Conservation (phyloP, 2,329 filamentous ascomycete genomes). For the Rutstroemia sydowiana region DNA sequence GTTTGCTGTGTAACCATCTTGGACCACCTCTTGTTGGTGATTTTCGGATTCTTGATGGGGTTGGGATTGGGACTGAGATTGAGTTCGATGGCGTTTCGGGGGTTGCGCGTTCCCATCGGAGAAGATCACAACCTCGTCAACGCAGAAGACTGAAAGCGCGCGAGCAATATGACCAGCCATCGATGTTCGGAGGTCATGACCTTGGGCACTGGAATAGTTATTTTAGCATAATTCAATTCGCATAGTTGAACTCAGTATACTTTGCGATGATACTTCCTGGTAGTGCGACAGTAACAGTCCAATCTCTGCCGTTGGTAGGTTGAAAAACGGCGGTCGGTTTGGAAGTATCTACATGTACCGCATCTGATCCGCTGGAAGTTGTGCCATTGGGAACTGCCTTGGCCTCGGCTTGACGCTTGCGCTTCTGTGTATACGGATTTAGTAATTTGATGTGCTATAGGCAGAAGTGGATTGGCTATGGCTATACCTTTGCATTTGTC, state of each 20-base stretch:
- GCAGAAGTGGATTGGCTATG: too few species aligned
- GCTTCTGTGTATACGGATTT: conserved; percentile 25
- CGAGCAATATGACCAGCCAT: conserved; percentile 71
- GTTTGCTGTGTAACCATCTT: conserved; percentile 53
- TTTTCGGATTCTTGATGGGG: too few species aligned
- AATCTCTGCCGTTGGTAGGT: conserved; percentile 54
- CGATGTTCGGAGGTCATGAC: conserved; percentile 61
- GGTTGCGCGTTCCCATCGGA: conserved; percentile 52
- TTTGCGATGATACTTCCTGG: conserved; percentile 72
- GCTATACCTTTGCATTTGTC: conserved; percentile 26
- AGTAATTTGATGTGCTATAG: too few species aligned
- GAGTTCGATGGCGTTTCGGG: conserved; percentile 19
- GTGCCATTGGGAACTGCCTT: conserved; percentile 18
- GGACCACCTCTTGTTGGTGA: conserved; percentile 37
- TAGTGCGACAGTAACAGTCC: conserved; percentile 71
- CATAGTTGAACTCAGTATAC: conserved; percentile 38
- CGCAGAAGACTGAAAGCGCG: conserved; percentile 71
- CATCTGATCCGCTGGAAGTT: conserved; percentile 22
- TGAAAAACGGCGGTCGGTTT: conserved; percentile 65
- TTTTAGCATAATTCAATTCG: not conserved
- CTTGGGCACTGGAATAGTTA: conserved; percentile 23
- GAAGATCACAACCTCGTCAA: conserved; percentile 79
- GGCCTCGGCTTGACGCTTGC: conserved; percentile 27
- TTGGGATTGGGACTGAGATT: conserved; percentile 18
- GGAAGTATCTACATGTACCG: conserved; percentile 39